Conservation (phyloP, 2,329 filamentous ascomycete species). For the Rosellinia necatrix region DNA sequence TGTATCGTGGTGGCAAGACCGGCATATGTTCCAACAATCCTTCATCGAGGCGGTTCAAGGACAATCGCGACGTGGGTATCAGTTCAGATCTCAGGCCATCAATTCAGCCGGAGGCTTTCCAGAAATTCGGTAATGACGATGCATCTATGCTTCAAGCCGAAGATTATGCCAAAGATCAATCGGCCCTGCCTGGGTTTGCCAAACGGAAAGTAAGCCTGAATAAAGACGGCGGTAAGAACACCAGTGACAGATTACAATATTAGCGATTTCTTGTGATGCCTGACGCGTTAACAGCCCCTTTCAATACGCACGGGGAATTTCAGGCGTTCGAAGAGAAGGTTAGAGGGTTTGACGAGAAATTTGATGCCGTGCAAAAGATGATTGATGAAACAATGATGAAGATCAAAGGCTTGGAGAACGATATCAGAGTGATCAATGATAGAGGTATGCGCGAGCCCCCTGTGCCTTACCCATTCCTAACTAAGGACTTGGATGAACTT, state of each 20-base stretch:
- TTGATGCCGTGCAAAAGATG: slow-evolving; percentile 21
- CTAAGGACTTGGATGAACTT: not conserved
- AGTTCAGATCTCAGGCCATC: not conserved
- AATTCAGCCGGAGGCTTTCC: not conserved
- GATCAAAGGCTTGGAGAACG: not conserved
- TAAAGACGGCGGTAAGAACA: not conserved
- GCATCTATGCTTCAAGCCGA: not conserved
- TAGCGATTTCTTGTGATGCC: not conserved
- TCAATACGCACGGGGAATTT: slow-evolving; percentile 6
- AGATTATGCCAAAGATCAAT: not conserved
- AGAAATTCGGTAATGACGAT: not conserved
- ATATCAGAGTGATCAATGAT: not conserved
- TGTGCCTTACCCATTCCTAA: not conserved
- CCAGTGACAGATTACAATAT: not conserved
- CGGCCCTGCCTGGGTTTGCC: not conserved
- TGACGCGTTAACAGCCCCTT: slow-evolving; percentile 10
- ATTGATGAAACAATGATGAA: slow-evolving; percentile 19
- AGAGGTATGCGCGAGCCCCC: not conserved
- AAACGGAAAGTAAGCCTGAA: not conserved
- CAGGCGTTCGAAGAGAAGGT: slow-evolving; percentile 14
- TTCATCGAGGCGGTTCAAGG: not conserved
- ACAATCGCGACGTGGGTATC: slow-evolving; percentile 4
- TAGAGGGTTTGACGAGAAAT: slow-evolving; percentile 15
- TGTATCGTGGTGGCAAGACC: not conserved
- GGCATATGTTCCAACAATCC: not conserved